These are phyloP conservation scores for Scenedesmus sp. DNA, from an alignment of 163 green algal species.

Conservation along the genomic window DNA sequence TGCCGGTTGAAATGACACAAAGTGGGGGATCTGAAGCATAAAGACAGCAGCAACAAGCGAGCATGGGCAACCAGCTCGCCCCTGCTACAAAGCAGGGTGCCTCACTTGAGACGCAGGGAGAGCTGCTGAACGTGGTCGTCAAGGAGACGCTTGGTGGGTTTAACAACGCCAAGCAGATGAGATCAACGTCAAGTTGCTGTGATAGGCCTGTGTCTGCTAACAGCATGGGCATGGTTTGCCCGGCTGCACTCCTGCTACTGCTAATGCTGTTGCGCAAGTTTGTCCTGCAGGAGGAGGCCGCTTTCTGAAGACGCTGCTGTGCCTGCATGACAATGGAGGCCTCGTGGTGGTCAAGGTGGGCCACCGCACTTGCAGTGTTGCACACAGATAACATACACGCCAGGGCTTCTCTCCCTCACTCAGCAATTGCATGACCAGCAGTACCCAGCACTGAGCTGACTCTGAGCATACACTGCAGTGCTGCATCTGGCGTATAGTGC, in stretches of 20 bases:
- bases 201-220: not conserved
- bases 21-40: not conserved
- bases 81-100: slow-evolving; percentile 63
- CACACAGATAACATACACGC: not conserved
- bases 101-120: slow-evolving; percentile 61
- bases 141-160: slow-evolving; percentile 82
- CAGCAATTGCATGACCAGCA: not conserved
- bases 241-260: not conserved
- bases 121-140: slow-evolving; percentile 79
- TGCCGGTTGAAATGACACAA: not conserved
- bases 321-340: slow-evolving; percentile 91
- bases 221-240: not conserved
- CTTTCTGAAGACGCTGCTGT: slow-evolving; percentile 95
- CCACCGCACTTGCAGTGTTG: not conserved
- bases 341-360: slow-evolving; percentile 93
- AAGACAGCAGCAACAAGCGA: not conserved
- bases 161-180: not conserved
- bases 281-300: slow-evolving; percentile 77
- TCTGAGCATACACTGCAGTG: not conserved
- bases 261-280: not conserved
- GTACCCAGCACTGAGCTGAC: not conserved
- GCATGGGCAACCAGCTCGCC: slow-evolving; percentile 86
- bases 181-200: not conserved
- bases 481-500: not conserved
- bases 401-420: not conserved